Evolutionary conservation across 1,139 yeast genomes (phyloP).

Genomic region (Pichia sp.): DNA sequence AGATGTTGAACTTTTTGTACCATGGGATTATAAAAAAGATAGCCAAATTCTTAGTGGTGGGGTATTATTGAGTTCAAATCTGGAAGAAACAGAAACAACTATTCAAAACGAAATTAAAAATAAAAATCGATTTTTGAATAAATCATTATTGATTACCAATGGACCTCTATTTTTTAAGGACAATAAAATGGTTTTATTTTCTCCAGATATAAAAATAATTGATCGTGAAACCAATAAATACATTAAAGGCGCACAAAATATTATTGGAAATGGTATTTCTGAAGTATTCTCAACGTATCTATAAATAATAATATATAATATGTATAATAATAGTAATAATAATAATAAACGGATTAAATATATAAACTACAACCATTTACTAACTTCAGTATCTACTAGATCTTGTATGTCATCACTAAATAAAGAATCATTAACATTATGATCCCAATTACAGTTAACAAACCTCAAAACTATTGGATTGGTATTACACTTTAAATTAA

Average conservation of each 20-base stretch:
- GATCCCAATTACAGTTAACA: conserved; percentile 8
- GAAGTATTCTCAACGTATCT: conserved; percentile 23
- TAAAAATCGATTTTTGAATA: neutral
- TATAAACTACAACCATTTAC: neutral
- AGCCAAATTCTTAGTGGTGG: conserved; percentile 4
- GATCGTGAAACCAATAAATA: conserved; percentile 11
- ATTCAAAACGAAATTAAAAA: neutral
- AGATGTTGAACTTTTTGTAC: conserved; percentile 6
- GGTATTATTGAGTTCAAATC: neutral
- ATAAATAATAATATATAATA: neutral
- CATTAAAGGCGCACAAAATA: conserved; percentile 10
- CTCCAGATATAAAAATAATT: conserved; percentile 23
- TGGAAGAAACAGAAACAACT: neutral
- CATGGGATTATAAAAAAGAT: conserved; percentile 9
- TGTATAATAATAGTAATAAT: too few species aligned
- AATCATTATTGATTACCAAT: conserved; percentile 8
- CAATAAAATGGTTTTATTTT: conserved; percentile 21
- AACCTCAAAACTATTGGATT: conserved; percentile 12
- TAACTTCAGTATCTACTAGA: conserved; percentile 9
- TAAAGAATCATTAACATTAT: neutral
- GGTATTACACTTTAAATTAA: neutral
- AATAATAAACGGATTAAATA: neutral
- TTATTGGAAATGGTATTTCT: conserved; percentile 19
- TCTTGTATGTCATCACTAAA: conserved; percentile 5
- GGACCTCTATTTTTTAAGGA: conserved; percentile 19